Evolutionary conservation across 192 early-diverging fungal species (phyloP), one percentile per base, ranked within the genome.

Genomic region (Coemansia interrupta): DNA sequence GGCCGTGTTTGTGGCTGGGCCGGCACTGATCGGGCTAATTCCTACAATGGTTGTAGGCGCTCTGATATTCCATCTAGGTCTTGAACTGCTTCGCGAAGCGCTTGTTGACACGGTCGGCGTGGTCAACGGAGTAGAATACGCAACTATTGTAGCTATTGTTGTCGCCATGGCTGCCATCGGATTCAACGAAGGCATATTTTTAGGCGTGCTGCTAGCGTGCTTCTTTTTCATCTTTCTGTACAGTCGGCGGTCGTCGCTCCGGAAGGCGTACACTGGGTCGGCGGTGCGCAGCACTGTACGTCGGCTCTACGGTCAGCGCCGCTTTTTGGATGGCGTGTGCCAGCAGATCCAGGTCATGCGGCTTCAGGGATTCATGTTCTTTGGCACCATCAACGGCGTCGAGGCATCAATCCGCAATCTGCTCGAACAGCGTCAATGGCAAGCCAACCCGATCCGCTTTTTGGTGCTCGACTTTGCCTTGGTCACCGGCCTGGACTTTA

Each of bases 181-280:
- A n/a, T 99, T 99, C 73, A 94, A 94, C 13, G 94, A 99, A 60
- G 97, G 97, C 14, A 94, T 97, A 57, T 86, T 96, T 48, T 66
- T 94, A 24, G 97, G 97, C 11, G 90, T 99, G 22, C 69, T 97
- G 2, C 74, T 96, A 61, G 92, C 97, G 5, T 96, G 92, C 69
- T 73, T 97, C 28, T 97, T 97, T 78, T 99, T 99, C 77, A 92
- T 94, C 11, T 80, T 92, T 2, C 74, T 84, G 30, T 90, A 89
- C 66, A 85, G 85, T 36, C 82, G 83, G 29, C 83, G 84, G 28
- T 64, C 79, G 39, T 80, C 86, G 9, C 73, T 90, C 56, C 84
- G 90, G 38, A 81, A 83, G 42, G 83, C 83, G 0, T 88, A 84
- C 58, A 86, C 87, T 0, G 84, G 84, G 43, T 80, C 83, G 45